A percentile compares a stretch with the other conserved stretches of the same genome.
These are phyloP conservation scores for Brasenia schreberi DNA, from an alignment of 164 flowering plant species.

Conservation along the genomic window DNA sequence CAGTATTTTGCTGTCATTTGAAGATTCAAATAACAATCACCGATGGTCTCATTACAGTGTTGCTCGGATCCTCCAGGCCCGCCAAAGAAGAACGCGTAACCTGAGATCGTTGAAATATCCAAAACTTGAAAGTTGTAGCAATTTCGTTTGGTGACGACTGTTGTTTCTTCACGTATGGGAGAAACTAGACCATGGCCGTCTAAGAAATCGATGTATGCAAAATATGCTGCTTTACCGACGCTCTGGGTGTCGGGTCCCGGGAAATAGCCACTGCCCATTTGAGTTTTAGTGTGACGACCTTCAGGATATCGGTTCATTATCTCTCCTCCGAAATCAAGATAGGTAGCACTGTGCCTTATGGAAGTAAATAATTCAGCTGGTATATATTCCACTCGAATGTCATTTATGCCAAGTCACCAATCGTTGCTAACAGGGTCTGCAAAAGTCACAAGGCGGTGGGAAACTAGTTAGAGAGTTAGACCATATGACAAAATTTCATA, in stretches of 20 bases:
- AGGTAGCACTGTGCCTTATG: not conserved
- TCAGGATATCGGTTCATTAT: not conserved
- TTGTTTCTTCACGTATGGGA: too few relatives aligned
- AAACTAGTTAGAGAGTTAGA: too few relatives aligned
- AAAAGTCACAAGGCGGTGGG: too few relatives aligned
- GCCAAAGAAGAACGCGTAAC: conserved; percentile 5
- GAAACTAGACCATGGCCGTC: not conserved
- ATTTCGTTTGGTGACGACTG: not conserved
- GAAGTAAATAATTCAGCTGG: not conserved
- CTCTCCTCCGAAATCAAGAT: not conserved
- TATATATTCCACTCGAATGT: not conserved
- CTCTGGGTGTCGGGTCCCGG: not conserved
- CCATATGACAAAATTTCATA: too few relatives aligned
- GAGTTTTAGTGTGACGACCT: not conserved
- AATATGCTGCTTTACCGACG: not conserved
- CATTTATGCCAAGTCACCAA: not conserved
- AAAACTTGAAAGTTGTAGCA: not conserved
- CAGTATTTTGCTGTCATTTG: too few relatives aligned
- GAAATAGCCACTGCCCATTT: not conserved
- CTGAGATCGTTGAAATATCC: not conserved
- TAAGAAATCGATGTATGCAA: not conserved
- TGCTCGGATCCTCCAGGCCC: conserved; percentile 1
- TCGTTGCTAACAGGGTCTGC: not conserved
- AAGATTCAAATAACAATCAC: too few relatives aligned
- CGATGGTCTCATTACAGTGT: too few relatives aligned